Conservation (phyloP, 176 grass and related monocot genomes). For the Raddia guianensis region DNA sequence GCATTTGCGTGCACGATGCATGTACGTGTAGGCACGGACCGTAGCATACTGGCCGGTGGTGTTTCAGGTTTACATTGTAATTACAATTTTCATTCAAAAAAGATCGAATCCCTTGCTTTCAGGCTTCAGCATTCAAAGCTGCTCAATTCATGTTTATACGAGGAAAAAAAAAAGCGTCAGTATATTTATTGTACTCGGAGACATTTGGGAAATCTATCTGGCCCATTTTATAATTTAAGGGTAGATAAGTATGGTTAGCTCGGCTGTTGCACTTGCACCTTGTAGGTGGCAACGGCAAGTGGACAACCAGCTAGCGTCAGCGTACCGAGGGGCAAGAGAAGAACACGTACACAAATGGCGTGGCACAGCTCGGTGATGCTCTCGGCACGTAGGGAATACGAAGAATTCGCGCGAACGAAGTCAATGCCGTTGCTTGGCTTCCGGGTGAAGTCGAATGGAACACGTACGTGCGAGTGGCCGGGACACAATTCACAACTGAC, state of each 20-base stretch:
- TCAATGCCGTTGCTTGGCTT: not conserved
- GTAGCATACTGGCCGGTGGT: not conserved
- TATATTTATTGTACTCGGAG: not conserved
- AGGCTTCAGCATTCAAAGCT: not conserved
- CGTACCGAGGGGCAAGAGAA: not conserved
- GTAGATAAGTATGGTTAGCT: not conserved
- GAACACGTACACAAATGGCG: not conserved
- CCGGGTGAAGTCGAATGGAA: not conserved
- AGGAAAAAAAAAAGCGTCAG: not conserved
- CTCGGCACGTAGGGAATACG: not conserved
- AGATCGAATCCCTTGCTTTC: not conserved
- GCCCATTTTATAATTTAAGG: not conserved
- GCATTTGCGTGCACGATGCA: not conserved
- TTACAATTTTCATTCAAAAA: not conserved
- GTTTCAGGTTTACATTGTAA: not conserved
- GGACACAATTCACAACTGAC: not conserved
- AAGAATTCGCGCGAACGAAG: not conserved
- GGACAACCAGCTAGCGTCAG: not conserved
- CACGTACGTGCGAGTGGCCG: not conserved
- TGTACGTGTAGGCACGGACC: not conserved
- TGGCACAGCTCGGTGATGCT: not conserved
- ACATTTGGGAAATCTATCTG: not conserved
- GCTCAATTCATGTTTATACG: not conserved
- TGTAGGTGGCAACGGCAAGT: conserved; percentile 6
- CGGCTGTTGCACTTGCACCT: not conserved